Evolutionary conservation across 2,329 filamentous ascomycete genomes (phyloP), one percentile per base, ranked within the genome.

Genomic region (Sclerotinia subarctica): DNA sequence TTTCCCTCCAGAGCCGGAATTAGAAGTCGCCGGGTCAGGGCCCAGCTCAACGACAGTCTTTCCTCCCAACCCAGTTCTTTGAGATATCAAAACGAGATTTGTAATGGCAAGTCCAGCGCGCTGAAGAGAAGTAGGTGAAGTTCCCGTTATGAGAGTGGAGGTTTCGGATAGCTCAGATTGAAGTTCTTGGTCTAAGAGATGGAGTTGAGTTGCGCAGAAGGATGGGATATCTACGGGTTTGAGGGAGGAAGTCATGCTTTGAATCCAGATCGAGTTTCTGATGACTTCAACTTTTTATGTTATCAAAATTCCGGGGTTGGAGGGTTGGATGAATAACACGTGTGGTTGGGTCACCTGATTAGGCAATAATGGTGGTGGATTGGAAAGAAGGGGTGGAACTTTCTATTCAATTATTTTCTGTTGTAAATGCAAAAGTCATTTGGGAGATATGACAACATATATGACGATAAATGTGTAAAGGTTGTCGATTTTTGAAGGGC

Each of bases 41-140:
- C 81, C 81, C 7, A 99, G 87, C 78, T 97, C 94, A 4, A 97
- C 81, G 1, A 99, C 90, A 0, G 92, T 93, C 72, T 93, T 91
- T n/a, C 95, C 95, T 21, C 94, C 95, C 49, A 97, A 83, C 0
- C 95, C 95, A 0, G 95, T 99, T 42, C 94, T 89, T 76, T 91
- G 91, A 24, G 90, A 89, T 15, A 85, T 82, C 46, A 96, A 81
- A 44, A 86, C 81, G 11, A 98, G 86, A 78, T 94, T 94, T 21
- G 88, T 87, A 74, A 95, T 83, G 44, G 92, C 92, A 52, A 93
- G 84, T n/a, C 92, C 92, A 7, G 90, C 90, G 69, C 90, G 88
- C 76, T 92, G 86, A 17, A 96, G 86, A 0, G 86, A 83, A 0
- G 85, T 81, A 5, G 92, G 92, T 59, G 88, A 87, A 77, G 90